Evolutionary conservation across 2,329 filamentous ascomycete genomes (phyloP), one percentile per base, ranked within the genome.

Genomic region (Paecilomyces variotii): DNA sequence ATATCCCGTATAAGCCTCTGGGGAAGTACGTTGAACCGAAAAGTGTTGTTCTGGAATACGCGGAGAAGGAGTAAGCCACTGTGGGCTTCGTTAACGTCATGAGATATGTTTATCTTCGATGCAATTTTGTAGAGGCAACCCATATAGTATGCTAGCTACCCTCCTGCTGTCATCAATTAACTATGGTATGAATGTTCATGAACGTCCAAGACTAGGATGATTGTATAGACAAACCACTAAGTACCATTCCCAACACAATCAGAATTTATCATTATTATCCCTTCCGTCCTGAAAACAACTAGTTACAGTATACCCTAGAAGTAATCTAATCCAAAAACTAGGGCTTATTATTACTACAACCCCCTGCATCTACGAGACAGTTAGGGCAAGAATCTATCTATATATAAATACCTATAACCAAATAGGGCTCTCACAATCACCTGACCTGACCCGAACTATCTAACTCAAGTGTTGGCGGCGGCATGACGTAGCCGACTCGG

Each of bases 11-110:
- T 60, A 77, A 74, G 61, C 75, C 82, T 0, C 58, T 84, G 34
- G 82, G 81, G 0, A 75, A 71, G 60, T 84, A 82, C 65, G 76
- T 78, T 0, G 76, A 82, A 67, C 81, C 81, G 0, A 74, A 72
- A 26, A 84, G 81, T 65, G 81, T 84, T 0, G 80, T 84, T 54
- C 72, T 78, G 26, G 80, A 83, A 62, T 83, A 75, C 63, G 62
- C 62, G 4, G 50, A 26, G 10, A 28, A 52, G 5, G 14, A 45
- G 39, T 45, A 10, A 32, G 7, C 19, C 19, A 19, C 7, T 32
- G 30, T 10, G 7, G 9, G 7, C 7, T 32, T 10, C 4, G 11
- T 10, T 32, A 9, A 30, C 28, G 19, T 19, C 19, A 19, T 32
- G 30, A 32, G 9, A 10, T 32, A 32, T 10, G 30, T 10, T 10